Conservation (phyloP, 2,329 filamentous ascomycete species). For the Eurotiales sp. region DNA sequence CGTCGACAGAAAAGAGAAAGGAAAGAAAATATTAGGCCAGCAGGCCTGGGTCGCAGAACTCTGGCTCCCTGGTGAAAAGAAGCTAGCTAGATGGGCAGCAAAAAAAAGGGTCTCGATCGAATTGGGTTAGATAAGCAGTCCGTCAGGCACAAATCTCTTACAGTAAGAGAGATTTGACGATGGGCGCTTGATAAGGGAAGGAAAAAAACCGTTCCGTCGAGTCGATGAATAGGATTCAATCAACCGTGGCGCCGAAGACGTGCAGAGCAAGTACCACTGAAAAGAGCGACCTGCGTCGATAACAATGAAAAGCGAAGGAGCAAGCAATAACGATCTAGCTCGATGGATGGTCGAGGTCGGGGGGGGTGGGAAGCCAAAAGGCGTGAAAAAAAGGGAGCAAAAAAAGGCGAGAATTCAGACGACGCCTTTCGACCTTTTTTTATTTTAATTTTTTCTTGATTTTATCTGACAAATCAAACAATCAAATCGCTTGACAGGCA, state of each 20-base stretch:
- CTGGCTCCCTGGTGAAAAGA: background rate
- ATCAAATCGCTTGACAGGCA: background rate
- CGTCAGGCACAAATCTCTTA: background rate
- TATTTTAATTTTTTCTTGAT: background rate
- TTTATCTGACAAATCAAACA: background rate
- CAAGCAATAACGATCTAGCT: too few relatives aligned
- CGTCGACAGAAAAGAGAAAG: conserved; percentile 8
- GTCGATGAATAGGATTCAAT: background rate
- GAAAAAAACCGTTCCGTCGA: background rate
- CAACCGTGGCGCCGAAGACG: conserved; percentile 1
- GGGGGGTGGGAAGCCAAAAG: background rate
- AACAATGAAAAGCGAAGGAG: too few relatives aligned
- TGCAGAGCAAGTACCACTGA: too few relatives aligned
- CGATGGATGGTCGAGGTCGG: background rate
- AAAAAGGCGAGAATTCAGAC: too few relatives aligned
- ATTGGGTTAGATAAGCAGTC: background rate
- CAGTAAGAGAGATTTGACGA: background rate
- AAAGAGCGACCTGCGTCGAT: too few relatives aligned
- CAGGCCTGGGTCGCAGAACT: conserved; percentile 7
- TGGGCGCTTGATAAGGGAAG: background rate
- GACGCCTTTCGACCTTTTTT: background rate
- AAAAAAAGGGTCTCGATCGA: background rate
- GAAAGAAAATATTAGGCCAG: too few relatives aligned
- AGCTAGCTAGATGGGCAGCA: too few relatives aligned
- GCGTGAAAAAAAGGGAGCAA: background rate